Evolutionary conservation across 768 basidiomycete species (phyloP).

Genomic region (Pleurotus pulmonarius): DNA sequence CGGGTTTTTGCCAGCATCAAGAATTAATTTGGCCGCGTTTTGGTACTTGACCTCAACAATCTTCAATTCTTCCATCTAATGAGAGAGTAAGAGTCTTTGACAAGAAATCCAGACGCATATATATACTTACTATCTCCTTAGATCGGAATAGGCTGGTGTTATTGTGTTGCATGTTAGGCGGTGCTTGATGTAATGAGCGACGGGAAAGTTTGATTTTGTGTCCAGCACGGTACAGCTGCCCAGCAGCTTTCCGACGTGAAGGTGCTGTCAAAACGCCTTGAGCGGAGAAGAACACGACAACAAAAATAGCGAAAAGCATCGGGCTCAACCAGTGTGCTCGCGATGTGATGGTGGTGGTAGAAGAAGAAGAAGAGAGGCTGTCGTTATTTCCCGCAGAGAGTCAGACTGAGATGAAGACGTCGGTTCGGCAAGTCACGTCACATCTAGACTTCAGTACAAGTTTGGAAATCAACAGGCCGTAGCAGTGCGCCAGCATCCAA

Average conservation of each 20-base stretch:
- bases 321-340: slow-evolving; percentile 1
- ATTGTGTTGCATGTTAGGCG: not conserved
- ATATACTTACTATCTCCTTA: not conserved
- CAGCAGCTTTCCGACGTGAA: not conserved
- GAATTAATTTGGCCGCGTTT: not conserved
- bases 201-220: slow-evolving; percentile 3
- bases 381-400: no score
- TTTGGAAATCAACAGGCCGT: no score
- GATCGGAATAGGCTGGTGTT: not conserved
- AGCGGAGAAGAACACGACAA: not conserved
- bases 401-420: no score
- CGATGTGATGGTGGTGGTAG: not conserved
- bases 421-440: no score
- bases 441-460: no score
- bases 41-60: not conserved
- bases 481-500: no score
- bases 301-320: not conserved
- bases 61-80: not conserved
- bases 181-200: not conserved
- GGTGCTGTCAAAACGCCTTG: slow-evolving; percentile 7
- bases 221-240: not conserved
- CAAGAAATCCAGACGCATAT: not conserved
- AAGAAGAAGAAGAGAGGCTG: not conserved
- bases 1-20: not conserved
- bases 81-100: not conserved